Conservation (phyloP, 139 green algal species). For the Chlamydomonas incerta region DNA sequence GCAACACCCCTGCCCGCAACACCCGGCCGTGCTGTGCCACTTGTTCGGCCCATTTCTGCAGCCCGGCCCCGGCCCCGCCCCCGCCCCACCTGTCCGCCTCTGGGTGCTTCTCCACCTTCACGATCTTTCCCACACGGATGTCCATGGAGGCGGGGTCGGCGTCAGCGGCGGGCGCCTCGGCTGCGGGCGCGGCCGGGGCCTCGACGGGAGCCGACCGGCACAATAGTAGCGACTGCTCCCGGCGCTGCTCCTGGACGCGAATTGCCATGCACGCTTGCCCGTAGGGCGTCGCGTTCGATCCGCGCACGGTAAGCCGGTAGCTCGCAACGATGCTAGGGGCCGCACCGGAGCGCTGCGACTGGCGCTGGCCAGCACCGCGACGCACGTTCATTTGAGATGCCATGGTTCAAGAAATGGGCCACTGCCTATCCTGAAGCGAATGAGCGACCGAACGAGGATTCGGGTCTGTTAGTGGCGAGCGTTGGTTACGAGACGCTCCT, state of each 20-base stretch:
- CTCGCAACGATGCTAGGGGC: no score
- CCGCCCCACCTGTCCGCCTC: constrained; percentile 70
- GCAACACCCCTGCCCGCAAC: no score
- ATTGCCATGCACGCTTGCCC: neutral
- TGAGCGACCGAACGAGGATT: no score
- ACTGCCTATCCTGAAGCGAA: no score
- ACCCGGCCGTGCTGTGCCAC: no score
- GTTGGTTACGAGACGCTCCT: no score
- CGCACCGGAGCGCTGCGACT: neutral
- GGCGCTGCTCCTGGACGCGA: constrained; percentile 18
- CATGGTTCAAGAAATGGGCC: neutral
- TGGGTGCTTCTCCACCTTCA: constrained; percentile 69
- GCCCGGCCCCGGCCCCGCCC: no score
- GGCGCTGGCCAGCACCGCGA: neutral
- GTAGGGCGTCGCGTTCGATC: neutral
- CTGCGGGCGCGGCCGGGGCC: neutral
- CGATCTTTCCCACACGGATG: constrained; percentile 70
- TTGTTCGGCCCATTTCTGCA: no score
- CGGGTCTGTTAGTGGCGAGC: no score
- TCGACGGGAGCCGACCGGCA: neutral
- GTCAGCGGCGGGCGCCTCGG: constrained; percentile 22
- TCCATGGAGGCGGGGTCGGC: constrained; percentile 55
- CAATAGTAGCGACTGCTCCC: neutral
- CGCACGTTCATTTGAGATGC: neutral
- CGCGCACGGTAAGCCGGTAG: no score